Evolutionary conservation across 1,139 yeast species (phyloP), one percentile per base, ranked within the genome.

Genomic region (Wickerhamomyces sp.): DNA sequence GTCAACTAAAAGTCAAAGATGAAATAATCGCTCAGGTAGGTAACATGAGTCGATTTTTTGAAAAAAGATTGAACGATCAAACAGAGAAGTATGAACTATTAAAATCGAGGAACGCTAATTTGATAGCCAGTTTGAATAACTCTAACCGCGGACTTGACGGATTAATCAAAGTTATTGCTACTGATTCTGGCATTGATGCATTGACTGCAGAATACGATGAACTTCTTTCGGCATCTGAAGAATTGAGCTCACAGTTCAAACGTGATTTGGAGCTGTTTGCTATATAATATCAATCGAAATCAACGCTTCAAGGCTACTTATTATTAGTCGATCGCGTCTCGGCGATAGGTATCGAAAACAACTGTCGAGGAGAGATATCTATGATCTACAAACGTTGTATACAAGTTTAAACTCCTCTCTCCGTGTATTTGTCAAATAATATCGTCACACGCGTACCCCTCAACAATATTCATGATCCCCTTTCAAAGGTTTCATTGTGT

Each of bases 11-110:
- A 23, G 68, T 66, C 23, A 40, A 44, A 27, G 55, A 53, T 22
- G 43, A 40, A 5, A 29, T 46, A 19, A 35, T 44, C 5, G 38
- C 44, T 34, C 35, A 54, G 52, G 18, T 49, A 53, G 32, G 44
- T 31, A 47, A 47, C 25, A 35, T 49, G 42, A 43, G 29, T 42
- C 55, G 34, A 36, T 67, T 63, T 44, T 68, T 66, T 41, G 73
- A 70, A 35, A 70, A 70, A 30, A 59, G 66, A 31, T 60, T 70
- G 13, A 36, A 36, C 11, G 57, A 52, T 28, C 54, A 53, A 27
- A 41, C 45, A 23, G 46, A 43, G 29, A 53, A 53, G 36, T 45
- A 49, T 30, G 30, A 36, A n/a, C 23, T 52, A 13, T 23, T 49
- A 5, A 39, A 39, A 17, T 13, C 20, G 5, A 51, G 46, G 17